Conservation (phyloP, 495 filamentous ascomycete species). For the Filosporella fistucella region DNA sequence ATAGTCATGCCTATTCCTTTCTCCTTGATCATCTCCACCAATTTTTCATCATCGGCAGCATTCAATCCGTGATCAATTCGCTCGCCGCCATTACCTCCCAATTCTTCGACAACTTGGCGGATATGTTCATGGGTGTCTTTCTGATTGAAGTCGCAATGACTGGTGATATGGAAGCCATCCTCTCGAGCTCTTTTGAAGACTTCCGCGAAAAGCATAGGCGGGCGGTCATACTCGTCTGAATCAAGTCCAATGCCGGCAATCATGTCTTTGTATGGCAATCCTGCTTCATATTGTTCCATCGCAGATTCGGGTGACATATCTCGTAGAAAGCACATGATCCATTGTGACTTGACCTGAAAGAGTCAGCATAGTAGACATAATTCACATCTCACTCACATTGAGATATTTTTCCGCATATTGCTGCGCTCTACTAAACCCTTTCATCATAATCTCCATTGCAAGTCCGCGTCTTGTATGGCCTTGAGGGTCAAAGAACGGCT, state of each 20-base stretch:
- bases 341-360: slow-evolving; percentile 22
- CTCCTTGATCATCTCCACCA: slow-evolving; percentile 52
- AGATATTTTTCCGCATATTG: slow-evolving; percentile 54
- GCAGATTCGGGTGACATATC: slow-evolving; percentile 57
- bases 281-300: slow-evolving; percentile 38
- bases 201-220: slow-evolving; percentile 55
- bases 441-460: slow-evolving; percentile 50
- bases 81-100: slow-evolving; percentile 42
- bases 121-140: slow-evolving; percentile 67
- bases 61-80: slow-evolving; percentile 67
- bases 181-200: slow-evolving; percentile 49
- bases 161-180: slow-evolving; percentile 53
- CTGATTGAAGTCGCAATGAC: slow-evolving; percentile 61
- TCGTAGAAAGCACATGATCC: slow-evolving; percentile 66
- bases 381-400: slow-evolving; percentile 36
- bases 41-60: slow-evolving; percentile 48
- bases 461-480: slow-evolving; percentile 62
- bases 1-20: slow-evolving; percentile 56
- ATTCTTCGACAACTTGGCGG: slow-evolving; percentile 46
- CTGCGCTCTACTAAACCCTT: slow-evolving; percentile 55
- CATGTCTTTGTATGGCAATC: slow-evolving; percentile 37
- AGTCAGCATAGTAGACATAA: background rate
- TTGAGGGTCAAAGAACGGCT: slow-evolving; percentile 77
- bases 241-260: slow-evolving; percentile 64
- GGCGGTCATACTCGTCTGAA: slow-evolving; percentile 56